Evolutionary conservation across 306 rosid species (phyloP).

Genomic region (Sphenostylis stenocarpa): DNA sequence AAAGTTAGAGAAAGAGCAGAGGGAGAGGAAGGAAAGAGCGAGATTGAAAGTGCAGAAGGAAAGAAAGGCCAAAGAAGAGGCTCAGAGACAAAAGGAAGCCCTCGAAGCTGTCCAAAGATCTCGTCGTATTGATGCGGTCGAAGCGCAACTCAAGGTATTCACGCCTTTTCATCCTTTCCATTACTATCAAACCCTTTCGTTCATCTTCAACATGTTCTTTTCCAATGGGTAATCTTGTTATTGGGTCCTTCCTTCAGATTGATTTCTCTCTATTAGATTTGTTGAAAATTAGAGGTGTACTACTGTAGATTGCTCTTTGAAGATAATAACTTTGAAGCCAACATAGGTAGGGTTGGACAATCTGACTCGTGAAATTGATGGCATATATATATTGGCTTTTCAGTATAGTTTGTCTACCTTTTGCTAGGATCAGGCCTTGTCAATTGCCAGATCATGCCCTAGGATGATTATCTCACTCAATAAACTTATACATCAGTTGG

Average conservation of each 20-base stretch:
- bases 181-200: background rate
- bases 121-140: conserved; percentile 76
- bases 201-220: background rate
- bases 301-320: background rate
- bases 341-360: conserved; percentile 2
- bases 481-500: background rate
- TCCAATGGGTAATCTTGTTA: background rate
- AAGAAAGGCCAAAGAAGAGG: conserved; percentile 69
- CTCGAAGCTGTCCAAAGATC: conserved; percentile 81
- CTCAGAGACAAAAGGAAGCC: conserved; percentile 75
- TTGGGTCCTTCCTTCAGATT: background rate
- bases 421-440: background rate
- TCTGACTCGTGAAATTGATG: background rate
- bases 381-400: background rate
- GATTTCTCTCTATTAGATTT: background rate
- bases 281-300: background rate
- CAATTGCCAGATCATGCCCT: background rate
- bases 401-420: background rate
- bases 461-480: background rate
- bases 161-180: background rate
- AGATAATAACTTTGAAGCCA: background rate
- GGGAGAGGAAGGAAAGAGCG: conserved; percentile 53
- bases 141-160: conserved; percentile 83
- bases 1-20: conserved; percentile 90
- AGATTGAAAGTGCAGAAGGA: conserved; percentile 59